Evolutionary conservation across 306 rosid genomes (phyloP).

Genomic region (Chamaecrista fasciculata): DNA sequence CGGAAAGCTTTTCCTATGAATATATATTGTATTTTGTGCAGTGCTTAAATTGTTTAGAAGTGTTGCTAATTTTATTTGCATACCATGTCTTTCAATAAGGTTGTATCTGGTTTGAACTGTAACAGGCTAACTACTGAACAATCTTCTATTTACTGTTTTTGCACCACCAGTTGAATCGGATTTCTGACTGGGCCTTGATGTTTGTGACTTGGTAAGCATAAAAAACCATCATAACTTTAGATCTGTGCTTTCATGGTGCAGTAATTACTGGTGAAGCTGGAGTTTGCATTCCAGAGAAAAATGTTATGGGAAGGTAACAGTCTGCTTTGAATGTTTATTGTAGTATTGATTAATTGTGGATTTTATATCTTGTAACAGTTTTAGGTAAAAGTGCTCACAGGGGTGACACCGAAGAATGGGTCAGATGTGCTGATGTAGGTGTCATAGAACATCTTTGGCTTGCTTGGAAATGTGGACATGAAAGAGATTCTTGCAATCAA

Average conservation of each 20-base stretch:
- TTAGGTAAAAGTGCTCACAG: neutral
- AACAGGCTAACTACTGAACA: neutral
- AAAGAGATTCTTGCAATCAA: neutral
- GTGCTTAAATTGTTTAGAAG: neutral
- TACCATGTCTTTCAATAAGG: too few species aligned
- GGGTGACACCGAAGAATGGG: neutral
- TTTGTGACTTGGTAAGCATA: neutral
- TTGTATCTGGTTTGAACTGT: too few species aligned
- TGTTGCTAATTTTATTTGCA: neutral
- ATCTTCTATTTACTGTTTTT: neutral
- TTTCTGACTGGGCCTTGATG: neutral
- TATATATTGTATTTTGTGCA: neutral
- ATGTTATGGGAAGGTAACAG: neutral
- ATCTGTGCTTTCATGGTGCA: neutral
- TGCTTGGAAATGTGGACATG: neutral
- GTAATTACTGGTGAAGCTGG: neutral
- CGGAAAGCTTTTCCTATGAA: neutral
- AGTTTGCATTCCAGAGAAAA: neutral
- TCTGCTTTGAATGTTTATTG: neutral
- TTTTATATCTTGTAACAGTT: neutral
- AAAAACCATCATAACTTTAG: neutral
- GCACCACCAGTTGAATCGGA: neutral
- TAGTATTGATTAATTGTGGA: neutral
- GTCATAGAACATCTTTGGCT: neutral
- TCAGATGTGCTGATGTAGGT: neutral